These are phyloP conservation scores for Agrocybe praecox DNA, from an alignment of 768 basidiomycete genomes.

Conservation along the genomic window DNA sequence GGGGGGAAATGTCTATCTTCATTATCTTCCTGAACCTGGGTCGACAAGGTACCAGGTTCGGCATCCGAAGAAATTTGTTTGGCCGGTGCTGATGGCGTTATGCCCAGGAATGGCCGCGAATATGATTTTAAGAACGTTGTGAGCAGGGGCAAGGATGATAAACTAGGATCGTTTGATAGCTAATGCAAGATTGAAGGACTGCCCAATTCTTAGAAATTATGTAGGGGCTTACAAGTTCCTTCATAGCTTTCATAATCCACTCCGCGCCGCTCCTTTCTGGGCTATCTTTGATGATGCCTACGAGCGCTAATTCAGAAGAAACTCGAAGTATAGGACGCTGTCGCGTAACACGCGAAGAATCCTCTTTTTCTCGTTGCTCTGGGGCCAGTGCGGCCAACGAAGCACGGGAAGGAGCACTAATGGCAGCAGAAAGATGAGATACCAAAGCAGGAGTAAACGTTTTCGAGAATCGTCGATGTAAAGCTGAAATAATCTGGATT, in stretches of 20 bases:
- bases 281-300: constrained; percentile 79
- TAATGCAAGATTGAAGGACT: constrained; percentile 28
- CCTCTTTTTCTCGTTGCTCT: constrained; percentile 94
- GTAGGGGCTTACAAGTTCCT: constrained; percentile 70
- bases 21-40: constrained; percentile 27
- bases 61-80: constrained; percentile 62
- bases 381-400: constrained; percentile 56
- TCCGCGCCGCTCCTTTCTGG: constrained; percentile 76
- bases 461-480: constrained; percentile 86
- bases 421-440: constrained; percentile 55
- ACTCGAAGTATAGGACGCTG: constrained; percentile 88
- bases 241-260: constrained; percentile 86
- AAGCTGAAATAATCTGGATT: constrained; percentile 77
- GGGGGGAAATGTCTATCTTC: constrained; percentile 40
- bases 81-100: constrained; percentile 48
- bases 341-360: constrained; percentile 71
- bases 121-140: constrained; percentile 95
- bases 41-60: constrained; percentile 60
- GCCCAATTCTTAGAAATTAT: constrained; percentile 2
- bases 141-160: constrained; percentile 88
- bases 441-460: constrained; percentile 78
- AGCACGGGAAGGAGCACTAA: constrained; percentile 61
- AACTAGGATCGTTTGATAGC: constrained; percentile 86
- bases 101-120: constrained; percentile 85
- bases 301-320: constrained; percentile 87